A percentile compares a stretch with the other conserved stretches of the same genome.
phyloP scores from a whole-genome alignment of 805 yeast genomes.

The Starmerella riodocensis region DNA sequence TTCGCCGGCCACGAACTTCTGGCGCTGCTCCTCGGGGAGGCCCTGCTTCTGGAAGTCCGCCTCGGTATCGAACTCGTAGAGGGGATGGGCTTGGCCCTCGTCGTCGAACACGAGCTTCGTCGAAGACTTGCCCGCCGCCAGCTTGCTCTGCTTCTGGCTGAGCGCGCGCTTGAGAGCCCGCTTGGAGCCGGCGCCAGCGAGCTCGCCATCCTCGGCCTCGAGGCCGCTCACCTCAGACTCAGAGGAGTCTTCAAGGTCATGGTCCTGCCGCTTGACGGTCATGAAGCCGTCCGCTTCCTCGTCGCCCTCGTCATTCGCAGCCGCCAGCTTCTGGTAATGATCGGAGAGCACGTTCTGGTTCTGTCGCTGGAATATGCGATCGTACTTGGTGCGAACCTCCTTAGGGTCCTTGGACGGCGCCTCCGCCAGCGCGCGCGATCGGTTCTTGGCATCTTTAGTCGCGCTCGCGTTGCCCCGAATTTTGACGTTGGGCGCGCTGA shows the following conservation, averaged over 20 bases:
- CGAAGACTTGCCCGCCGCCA: conserved; percentile 51
- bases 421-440: conserved; percentile 54
- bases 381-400: conserved; percentile 73
- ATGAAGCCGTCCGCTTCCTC: conserved; percentile 72
- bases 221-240: background rate
- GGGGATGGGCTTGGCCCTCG: conserved; percentile 82
- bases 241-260: conserved; percentile 39
- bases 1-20: conserved; percentile 54
- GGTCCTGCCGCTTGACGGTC: conserved; percentile 66
- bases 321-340: conserved; percentile 57
- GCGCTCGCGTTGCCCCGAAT: conserved; percentile 32
- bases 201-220: background rate
- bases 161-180: conserved; percentile 75
- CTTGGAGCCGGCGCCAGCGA: conserved; percentile 47
- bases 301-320: conserved; percentile 24
- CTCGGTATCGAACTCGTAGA: conserved; percentile 83
- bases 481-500: conserved; percentile 91
- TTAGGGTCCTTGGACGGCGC: conserved; percentile 29
- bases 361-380: conserved; percentile 87
- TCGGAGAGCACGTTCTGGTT: conserved; percentile 87
- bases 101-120: conserved; percentile 81
- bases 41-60: conserved; percentile 66
- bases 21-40: conserved; percentile 55
- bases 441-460: conserved; percentile 41
- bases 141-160: conserved; percentile 53